Evolutionary conservation across 2,329 filamentous ascomycete genomes (phyloP), one percentile per base, ranked within the genome.

Genomic region (Coniella lustricola): DNA sequence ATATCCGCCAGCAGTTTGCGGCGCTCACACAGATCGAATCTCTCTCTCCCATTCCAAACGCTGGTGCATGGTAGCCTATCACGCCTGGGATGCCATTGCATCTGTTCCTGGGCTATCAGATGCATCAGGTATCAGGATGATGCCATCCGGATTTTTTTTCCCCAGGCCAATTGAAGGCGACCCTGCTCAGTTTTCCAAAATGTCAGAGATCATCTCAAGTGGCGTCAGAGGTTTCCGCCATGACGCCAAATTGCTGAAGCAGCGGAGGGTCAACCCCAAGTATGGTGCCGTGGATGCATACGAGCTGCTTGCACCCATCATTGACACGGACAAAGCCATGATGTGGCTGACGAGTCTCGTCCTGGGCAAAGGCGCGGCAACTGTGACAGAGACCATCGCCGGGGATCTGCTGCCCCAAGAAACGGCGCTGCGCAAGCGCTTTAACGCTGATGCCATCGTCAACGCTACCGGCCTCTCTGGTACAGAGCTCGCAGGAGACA

Each of bases 241-340:
- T 20, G 61, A 62, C 51, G 50, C 56, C 33, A 60, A 60, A 50
- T 58, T 67, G 48, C 62, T 69, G 46, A 57, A 64, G n/a, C 61
- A 70, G 43, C 56, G 61, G 13, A 51, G 60, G 12, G 53, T 69
- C 20, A 57, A 67, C 50, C 57, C 57, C 7, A 49, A 50, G 1
- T 65, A 68, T 47, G 64, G 64, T 8, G 64, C 61, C 12, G 62
- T 67, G 3, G 67, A 73, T 44, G 71, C 69, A 4, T 73, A 73
- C 52, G 67, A 72, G 51, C 57, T 69, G 43, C 57, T 69, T 39
- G 65, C 70, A 1, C 71, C 70, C 1, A 60, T 72, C 45, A 73
- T 74, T 50, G 69, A 74, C 54, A 72, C 70, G 0, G 70, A 73
- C 53, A 54, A 61, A 35, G 64, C 64, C 25, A 73, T 73, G 68